These are phyloP conservation scores for Aspergillus tanneri DNA, from an alignment of 2,329 filamentous ascomycete species.

Conservation along the genomic window DNA sequence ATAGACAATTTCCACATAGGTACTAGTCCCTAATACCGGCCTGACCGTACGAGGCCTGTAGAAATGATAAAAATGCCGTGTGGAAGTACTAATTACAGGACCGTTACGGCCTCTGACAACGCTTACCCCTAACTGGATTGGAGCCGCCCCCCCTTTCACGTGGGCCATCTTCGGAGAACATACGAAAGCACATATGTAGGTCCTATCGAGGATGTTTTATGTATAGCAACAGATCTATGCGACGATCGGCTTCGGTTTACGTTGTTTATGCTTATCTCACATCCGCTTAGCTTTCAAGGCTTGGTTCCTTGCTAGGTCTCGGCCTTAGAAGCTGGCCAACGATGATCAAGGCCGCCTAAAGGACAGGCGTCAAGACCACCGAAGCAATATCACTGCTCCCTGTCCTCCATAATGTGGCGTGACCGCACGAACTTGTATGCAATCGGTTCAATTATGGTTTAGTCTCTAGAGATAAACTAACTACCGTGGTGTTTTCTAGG, in stretches of 20 bases:
- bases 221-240: background rate
- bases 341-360: slow-evolving; percentile 17
- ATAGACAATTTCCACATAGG: too few relatives aligned
- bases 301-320: background rate
- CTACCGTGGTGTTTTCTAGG: slow-evolving; percentile 49
- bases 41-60: background rate
- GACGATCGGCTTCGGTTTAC: background rate
- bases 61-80: slow-evolving; percentile 8
- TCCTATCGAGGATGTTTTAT: background rate
- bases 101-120: slow-evolving; percentile 2
- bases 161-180: slow-evolving; percentile 16
- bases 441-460: slow-evolving; percentile 11
- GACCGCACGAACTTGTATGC: slow-evolving; percentile 96
- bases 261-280: background rate
- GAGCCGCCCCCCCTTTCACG: slow-evolving; percentile 19
- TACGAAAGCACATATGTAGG: slow-evolving; percentile 8
- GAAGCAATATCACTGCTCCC: slow-evolving; percentile 10
- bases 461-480: background rate
- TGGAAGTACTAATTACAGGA: slow-evolving; percentile 8
- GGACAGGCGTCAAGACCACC: slow-evolving; percentile 19
- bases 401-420: slow-evolving; percentile 84
- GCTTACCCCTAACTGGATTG: slow-evolving; percentile 19
- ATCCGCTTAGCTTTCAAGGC: background rate
- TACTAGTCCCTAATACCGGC: too few relatives aligned
- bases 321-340: slow-evolving; percentile 2